These are phyloP conservation scores for Lentinula guzmanii DNA, from an alignment of 768 basidiomycete species.

Conservation along the genomic window DNA sequence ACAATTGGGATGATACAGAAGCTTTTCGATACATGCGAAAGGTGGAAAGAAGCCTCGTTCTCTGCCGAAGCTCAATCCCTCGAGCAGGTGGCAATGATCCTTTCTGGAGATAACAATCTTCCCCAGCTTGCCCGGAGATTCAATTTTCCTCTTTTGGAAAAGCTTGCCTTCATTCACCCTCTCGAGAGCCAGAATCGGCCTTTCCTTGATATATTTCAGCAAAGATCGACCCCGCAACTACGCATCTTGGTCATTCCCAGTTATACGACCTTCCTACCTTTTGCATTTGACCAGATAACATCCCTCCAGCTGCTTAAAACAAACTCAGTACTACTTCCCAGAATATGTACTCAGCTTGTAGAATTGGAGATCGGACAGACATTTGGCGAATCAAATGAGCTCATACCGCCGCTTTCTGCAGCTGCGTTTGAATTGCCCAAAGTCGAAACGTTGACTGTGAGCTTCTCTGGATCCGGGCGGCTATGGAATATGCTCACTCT, in stretches of 20 bases:
- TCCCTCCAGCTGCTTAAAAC: not conserved
- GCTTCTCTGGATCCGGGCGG: not conserved
- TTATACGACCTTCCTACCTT: not conserved
- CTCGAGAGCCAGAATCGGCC: not conserved
- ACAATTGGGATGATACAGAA: not conserved
- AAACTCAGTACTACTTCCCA: not conserved
- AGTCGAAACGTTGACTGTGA: not conserved
- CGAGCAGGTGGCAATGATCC: not conserved
- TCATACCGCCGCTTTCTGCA: not conserved
- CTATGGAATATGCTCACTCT: not conserved
- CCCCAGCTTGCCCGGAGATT: not conserved
- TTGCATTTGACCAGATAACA: not conserved
- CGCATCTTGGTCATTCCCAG: not conserved
- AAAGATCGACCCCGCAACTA: not conserved
- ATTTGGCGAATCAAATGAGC: not conserved
- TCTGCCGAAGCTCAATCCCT: not conserved
- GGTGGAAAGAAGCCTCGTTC: not conserved
- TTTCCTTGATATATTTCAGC: not conserved
- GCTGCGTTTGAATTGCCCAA: not conserved
- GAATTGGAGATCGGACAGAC: not conserved
- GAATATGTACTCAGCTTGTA: not conserved
- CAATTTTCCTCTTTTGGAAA: not conserved
- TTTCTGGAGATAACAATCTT: not conserved
- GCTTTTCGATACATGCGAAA: not conserved
- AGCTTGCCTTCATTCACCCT: not conserved